Conservation (phyloP, 768 basidiomycete species). For the Pulveroboletus ravenelii region DNA sequence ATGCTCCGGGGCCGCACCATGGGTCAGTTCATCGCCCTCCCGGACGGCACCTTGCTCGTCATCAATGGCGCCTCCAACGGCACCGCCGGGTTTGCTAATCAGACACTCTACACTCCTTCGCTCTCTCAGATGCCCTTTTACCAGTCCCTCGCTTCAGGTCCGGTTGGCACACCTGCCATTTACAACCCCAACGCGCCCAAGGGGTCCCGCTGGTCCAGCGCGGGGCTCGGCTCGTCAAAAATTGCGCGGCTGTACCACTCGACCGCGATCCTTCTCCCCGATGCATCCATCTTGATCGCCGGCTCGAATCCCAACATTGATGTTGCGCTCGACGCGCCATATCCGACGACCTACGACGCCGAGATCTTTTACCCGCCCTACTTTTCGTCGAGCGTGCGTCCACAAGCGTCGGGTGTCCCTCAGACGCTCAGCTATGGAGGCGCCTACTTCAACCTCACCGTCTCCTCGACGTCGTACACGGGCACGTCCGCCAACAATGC, state of each 20-base stretch:
- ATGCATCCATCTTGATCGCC: slow-evolving; percentile 80
- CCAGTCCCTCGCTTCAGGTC: slow-evolving; percentile 74
- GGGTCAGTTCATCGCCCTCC: slow-evolving; percentile 86
- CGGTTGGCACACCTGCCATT: slow-evolving; percentile 72
- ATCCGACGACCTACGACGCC: slow-evolving; percentile 74
- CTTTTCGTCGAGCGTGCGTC: slow-evolving; percentile 66
- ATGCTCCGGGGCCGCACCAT: slow-evolving; percentile 78
- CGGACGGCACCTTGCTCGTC: slow-evolving; percentile 72
- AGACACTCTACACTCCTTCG: slow-evolving; percentile 40
- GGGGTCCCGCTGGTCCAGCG: slow-evolving; percentile 72
- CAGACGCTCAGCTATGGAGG: slow-evolving; percentile 83
- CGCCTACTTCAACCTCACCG: slow-evolving; percentile 64
- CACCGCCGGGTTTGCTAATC: slow-evolving; percentile 79
- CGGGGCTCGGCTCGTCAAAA: slow-evolving; percentile 52
- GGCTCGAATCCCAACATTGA: slow-evolving; percentile 94
- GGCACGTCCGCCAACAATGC: slow-evolving; percentile 59
- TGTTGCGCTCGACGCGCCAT: slow-evolving; percentile 55
- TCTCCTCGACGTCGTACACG: slow-evolving; percentile 62
- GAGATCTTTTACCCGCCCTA: slow-evolving; percentile 93
- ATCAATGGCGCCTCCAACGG: slow-evolving; percentile 82
- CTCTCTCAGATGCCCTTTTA: slow-evolving; percentile 60
- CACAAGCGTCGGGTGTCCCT: slow-evolving; percentile 66
- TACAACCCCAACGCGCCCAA: slow-evolving; percentile 72
- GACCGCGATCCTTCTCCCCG: slow-evolving; percentile 82
- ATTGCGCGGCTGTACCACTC: slow-evolving; percentile 91